Evolutionary conservation across 768 basidiomycete species (phyloP).

Genomic region (Phallus indusiatus): DNA sequence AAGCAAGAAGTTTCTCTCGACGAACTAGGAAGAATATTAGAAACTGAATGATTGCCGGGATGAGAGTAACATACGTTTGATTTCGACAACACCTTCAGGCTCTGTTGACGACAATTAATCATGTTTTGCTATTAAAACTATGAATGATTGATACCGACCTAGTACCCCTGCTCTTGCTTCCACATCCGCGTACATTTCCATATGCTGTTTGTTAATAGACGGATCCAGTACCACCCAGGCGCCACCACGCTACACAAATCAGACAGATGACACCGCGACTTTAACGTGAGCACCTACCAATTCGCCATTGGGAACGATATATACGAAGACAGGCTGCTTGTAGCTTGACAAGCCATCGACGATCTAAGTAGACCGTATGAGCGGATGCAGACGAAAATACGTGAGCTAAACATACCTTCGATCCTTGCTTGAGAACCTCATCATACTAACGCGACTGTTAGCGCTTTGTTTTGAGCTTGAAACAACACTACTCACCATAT

Average conservation of each 20-base stretch:
- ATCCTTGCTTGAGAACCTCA: constrained; percentile 92
- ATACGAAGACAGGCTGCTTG: constrained; percentile 96
- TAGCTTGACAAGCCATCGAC: constrained; percentile 96
- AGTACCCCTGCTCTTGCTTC: constrained; percentile 91
- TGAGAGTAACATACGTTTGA: constrained; percentile 43
- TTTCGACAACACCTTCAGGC: constrained; percentile 95
- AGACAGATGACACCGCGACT: neutral
- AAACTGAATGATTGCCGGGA: neutral
- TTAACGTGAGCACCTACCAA: constrained; percentile 28
- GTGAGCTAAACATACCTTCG: constrained; percentile 39
- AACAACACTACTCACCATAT: constrained; percentile 48
- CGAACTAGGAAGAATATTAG: constrained; percentile 42
- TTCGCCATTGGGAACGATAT: constrained; percentile 97
- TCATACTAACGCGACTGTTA: constrained; percentile 44
- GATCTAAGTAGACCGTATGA: constrained; percentile 38
- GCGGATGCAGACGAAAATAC: constrained; percentile 1
- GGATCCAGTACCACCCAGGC: constrained; percentile 99
- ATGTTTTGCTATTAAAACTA: neutral
- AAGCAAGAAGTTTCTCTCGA: constrained; percentile 76
- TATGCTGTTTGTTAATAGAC: constrained; percentile 91
- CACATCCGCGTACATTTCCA: constrained; percentile 99
- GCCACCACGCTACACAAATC: constrained; percentile 58
- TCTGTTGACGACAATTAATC: constrained; percentile 38
- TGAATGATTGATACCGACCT: constrained; percentile 13
- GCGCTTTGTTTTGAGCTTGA: neutral